Base-by-base conservation (phyloP, 352 stramenopile species). In the Phytophthora fragariaefolia region DNA sequence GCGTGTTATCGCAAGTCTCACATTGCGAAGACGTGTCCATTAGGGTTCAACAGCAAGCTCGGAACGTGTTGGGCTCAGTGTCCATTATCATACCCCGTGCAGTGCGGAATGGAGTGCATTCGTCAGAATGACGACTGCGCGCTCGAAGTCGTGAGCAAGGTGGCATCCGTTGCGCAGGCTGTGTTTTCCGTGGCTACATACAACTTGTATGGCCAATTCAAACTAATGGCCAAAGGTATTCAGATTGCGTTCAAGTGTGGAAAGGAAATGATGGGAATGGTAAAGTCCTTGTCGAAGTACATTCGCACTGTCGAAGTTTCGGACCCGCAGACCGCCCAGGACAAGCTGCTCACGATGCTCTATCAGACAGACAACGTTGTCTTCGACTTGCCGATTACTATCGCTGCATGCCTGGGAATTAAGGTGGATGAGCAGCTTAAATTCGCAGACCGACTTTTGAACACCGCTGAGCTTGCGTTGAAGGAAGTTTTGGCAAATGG, bases 301-400 rank as follows among this genome's bases (percentile, higher is more conserved):
- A 52, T 78, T 20, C 63, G 72, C 13, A 63, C 63, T 6, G 52
- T 83, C n/a, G n/a, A 80, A 59, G 74, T 66, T 18, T 59, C 26
- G 1, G 43, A 76, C 27, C 67, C 74, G 6, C 28, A 77, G 22
- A 74, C 59, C 20, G 69, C 71, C 4, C 23, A 78, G 49, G 71
- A 85, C 17, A 47, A 84, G 60, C 23, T 87, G 18, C 30, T 80
- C 6, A 64, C 64, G 15, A 51, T 81, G 47, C 45, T 90, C 13
- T 78, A 78, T 27, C 74, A 90, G 32, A 77, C 67, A 4, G 74
- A 87, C 56, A 71, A 86, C 5, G 74, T 76, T 1, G 63, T 79
- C 5, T 71, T 79, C 46, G 79, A 89, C 24, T 62, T 90, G 9
- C 81, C 81, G 1, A 53, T 80, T 8, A 76, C 74, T 20, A 71